Evolutionary conservation across 805 yeast species (phyloP).

Genomic region (Candida jianshihensis): DNA sequence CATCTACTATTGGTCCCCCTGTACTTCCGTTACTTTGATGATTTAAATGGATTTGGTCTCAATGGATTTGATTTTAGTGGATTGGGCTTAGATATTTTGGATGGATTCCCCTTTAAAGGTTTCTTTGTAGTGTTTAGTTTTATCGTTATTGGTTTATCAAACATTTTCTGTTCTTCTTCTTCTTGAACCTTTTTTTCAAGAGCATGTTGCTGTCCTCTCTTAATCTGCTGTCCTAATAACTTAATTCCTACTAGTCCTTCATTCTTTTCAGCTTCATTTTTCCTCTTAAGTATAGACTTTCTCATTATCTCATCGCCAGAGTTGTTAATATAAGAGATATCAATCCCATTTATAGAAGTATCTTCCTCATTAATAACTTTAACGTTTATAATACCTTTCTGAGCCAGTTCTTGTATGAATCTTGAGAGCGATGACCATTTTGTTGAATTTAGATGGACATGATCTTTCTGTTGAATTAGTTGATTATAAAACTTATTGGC

Average conservation of each 20-base stretch:
- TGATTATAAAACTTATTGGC: constrained; percentile 90
- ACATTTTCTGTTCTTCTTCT: neutral
- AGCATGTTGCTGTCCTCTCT: constrained; percentile 27
- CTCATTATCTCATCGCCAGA: constrained; percentile 41
- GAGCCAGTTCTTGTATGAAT: constrained; percentile 57
- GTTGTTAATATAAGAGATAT: constrained; percentile 47
- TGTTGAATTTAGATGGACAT: constrained; percentile 88
- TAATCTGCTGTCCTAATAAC: constrained; percentile 47
- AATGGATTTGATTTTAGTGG: constrained; percentile 4
- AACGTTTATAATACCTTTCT: constrained; percentile 49
- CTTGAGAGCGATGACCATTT: constrained; percentile 64
- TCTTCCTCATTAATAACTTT: constrained; percentile 25
- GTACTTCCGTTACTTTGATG: too few species aligned
- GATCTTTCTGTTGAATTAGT: constrained; percentile 73
- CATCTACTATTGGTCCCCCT: too few species aligned
- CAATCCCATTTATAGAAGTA: constrained; percentile 31
- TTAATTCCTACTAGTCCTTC: constrained; percentile 41
- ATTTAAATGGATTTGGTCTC: constrained; percentile 13
- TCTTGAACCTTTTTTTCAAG: neutral
- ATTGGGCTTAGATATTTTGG: constrained; percentile 13
- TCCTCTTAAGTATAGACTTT: constrained; percentile 30
- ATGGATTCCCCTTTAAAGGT: constrained; percentile 12
- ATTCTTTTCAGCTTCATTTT: constrained; percentile 28
- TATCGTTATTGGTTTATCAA: constrained; percentile 8
- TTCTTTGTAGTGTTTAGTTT: constrained; percentile 7